phyloP scores from a whole-genome alignment of 1,284 basidiomycete species.

The Nidula niveotomentosa region DNA sequence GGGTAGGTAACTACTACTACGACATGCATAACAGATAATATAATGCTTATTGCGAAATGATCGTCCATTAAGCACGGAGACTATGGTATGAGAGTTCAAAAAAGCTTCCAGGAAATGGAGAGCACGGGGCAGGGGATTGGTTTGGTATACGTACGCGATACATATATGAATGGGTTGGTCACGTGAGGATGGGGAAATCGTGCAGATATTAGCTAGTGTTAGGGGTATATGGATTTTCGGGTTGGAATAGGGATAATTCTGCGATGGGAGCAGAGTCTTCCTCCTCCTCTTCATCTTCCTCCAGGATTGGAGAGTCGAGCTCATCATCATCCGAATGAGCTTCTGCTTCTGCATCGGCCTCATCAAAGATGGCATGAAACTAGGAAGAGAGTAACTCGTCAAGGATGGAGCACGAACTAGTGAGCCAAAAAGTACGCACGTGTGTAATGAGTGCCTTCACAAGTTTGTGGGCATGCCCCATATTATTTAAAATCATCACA shows the following conservation, averaged over 20 bases:
- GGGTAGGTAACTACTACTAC: not conserved
- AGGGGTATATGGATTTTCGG: not conserved
- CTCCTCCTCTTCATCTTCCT: conserved; percentile 39
- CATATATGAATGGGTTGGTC: no score
- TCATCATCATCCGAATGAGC: conserved; percentile 41
- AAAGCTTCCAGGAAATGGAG: not conserved
- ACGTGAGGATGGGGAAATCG: no score
- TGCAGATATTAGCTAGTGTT: not conserved
- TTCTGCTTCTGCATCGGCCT: conserved; percentile 41
- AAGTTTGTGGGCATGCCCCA: conserved; percentile 72
- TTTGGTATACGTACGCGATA: not conserved
- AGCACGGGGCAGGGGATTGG: not conserved
- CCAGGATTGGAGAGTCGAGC: conserved; percentile 39
- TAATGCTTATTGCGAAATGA: not conserved
- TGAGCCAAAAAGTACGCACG: conserved; percentile 38
- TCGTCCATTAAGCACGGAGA: not conserved
- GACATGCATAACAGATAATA: not conserved
- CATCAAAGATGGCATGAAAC: conserved; percentile 53
- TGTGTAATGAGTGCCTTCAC: conserved; percentile 79
- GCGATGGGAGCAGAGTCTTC: conserved; percentile 2
- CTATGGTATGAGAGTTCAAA: not conserved
- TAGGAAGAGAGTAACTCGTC: conserved; percentile 11
- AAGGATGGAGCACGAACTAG: not conserved
- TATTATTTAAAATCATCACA: conserved; percentile 72
- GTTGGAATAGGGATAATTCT: not conserved